Evolutionary conservation across 2,329 filamentous ascomycete genomes (phyloP).

Genomic region (Exserohilum turcica): DNA sequence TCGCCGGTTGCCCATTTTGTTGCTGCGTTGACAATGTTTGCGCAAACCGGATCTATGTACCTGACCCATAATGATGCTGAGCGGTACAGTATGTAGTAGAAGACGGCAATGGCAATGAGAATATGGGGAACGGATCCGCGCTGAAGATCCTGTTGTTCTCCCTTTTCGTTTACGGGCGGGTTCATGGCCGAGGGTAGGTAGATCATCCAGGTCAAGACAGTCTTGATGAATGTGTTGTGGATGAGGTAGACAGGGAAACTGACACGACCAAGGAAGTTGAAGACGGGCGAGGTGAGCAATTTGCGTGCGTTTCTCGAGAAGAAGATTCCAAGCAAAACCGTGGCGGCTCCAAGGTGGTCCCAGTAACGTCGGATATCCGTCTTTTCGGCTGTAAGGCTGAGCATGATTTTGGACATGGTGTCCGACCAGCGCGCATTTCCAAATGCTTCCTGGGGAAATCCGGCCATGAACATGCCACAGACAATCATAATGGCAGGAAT

Average conservation of each 20-base stretch:
- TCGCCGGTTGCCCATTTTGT: conserved; percentile 44
- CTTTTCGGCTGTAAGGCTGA: conserved; percentile 53
- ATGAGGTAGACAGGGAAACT: conserved; percentile 69
- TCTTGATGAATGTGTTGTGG: conserved; percentile 65
- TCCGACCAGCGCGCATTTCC: conserved; percentile 62
- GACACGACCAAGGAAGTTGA: conserved; percentile 67
- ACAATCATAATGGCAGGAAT: conserved; percentile 58
- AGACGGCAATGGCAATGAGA: conserved; percentile 41
- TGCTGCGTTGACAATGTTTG: conserved; percentile 36
- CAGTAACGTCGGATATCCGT: conserved; percentile 58
- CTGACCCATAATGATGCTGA: conserved; percentile 41
- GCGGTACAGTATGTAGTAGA: conserved; percentile 46
- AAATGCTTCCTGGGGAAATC: conserved; percentile 62
- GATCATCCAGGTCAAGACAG: conserved; percentile 64
- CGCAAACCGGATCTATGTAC: conserved; percentile 45
- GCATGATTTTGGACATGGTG: conserved; percentile 52
- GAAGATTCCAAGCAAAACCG: conserved; percentile 59
- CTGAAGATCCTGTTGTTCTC: conserved; percentile 43
- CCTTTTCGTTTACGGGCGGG: conserved; percentile 43
- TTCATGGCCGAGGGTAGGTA: conserved; percentile 51
- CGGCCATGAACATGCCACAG: conserved; percentile 62
- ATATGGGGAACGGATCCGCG: conserved; percentile 40
- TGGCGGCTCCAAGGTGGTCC: conserved; percentile 56
- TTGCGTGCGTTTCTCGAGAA: conserved; percentile 59
- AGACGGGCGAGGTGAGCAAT: conserved; percentile 59